A percentile compares a stretch with the other conserved stretches of the same genome.
Evolutionary conservation across 805 yeast genomes (phyloP).

Genomic region (Candida easanensis): DNA sequence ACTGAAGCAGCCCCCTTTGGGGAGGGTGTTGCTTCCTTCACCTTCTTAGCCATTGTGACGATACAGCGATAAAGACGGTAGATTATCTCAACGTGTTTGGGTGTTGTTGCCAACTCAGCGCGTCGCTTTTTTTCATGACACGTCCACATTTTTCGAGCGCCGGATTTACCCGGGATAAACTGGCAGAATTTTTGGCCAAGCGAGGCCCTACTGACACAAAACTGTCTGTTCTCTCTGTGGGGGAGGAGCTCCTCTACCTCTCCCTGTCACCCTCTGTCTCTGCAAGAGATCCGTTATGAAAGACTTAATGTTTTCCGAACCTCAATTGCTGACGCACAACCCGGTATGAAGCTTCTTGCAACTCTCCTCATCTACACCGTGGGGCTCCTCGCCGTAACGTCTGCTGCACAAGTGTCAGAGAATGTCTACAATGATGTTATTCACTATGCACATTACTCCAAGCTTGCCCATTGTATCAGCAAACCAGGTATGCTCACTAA

Average conservation of each 20-base stretch:
- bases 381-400: neutral
- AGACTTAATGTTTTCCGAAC: no score
- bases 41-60: slow-evolving; percentile 18
- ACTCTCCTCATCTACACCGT: neutral
- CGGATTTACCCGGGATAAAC: no score
- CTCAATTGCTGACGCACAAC: no score
- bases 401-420: slow-evolving; percentile 1
- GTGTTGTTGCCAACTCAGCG: slow-evolving; percentile 1
- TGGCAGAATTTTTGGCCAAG: no score
- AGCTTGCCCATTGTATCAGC: slow-evolving; percentile 23
- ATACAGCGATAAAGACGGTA: neutral
- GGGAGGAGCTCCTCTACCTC: no score
- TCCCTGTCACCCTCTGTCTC: no score
- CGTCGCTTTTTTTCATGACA: slow-evolving; percentile 12
- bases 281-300: no score
- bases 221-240: no score
- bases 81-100: neutral
- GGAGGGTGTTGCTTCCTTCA: slow-evolving; percentile 10
- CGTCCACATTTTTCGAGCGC: slow-evolving; percentile 4
- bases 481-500: slow-evolving; percentile 14
- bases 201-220: no score
- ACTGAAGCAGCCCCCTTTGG: neutral
- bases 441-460: slow-evolving; percentile 21
- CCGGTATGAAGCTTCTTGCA: neutral
- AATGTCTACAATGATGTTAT: slow-evolving; percentile 17